Evolutionary conservation across 257 asterid genomes (phyloP).

Genomic region (Solanum paucissectum): DNA sequence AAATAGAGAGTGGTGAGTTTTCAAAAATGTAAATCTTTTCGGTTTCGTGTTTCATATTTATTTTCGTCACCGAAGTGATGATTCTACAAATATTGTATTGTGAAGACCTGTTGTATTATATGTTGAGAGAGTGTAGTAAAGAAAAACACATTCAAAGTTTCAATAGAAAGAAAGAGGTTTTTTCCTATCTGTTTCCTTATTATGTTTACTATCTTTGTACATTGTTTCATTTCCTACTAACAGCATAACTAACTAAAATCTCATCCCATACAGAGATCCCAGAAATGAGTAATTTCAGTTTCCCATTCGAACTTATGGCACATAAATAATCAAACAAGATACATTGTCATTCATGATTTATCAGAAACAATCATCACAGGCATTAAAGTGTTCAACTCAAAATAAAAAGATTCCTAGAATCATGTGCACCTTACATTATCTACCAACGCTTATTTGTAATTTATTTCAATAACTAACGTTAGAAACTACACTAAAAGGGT

Average conservation of each 20-base stretch:
- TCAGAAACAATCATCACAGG: background rate
- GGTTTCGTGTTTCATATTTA: background rate
- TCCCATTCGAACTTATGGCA: background rate
- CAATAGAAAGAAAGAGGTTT: background rate
- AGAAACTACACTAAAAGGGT: background rate
- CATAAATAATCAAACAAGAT: background rate
- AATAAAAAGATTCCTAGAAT: background rate
- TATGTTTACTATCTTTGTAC: background rate
- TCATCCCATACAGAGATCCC: background rate
- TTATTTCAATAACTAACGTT: background rate
- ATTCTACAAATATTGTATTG: background rate
- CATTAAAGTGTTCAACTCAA: background rate
- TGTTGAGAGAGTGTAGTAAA: background rate
- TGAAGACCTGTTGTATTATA: background rate
- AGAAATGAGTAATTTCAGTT: background rate
- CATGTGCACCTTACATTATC: background rate
- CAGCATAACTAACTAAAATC: background rate
- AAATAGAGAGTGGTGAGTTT: constrained; percentile 4
- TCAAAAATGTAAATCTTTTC: constrained; percentile 2
- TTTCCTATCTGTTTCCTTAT: background rate
- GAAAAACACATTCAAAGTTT: background rate
- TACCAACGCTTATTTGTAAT: background rate
- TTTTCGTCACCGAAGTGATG: background rate
- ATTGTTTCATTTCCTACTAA: background rate
- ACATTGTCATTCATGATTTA: background rate